Conservation (phyloP, 257 asterid species). For the Eucommia ulmoides region DNA sequence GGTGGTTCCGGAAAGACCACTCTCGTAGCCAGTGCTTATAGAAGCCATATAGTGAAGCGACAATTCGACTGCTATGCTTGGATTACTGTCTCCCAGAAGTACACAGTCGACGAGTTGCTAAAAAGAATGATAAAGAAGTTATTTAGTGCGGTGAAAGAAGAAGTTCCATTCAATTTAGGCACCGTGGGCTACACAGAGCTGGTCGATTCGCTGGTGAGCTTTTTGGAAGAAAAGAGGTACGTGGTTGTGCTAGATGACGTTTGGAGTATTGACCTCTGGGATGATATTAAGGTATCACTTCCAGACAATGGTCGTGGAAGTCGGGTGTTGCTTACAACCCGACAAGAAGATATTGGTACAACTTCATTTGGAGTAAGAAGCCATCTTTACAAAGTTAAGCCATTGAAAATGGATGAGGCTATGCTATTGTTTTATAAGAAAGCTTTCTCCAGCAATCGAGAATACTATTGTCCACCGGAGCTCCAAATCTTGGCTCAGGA, state of each 20-base stretch:
- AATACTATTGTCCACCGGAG: conserved; percentile 25
- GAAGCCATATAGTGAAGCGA: neutral
- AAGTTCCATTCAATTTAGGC: neutral
- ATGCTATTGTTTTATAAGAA: conserved; percentile 37
- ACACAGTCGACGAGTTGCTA: neutral
- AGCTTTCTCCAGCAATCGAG: conserved; percentile 22
- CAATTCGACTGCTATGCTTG: neutral
- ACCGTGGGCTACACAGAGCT: neutral
- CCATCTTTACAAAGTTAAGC: conserved; percentile 11
- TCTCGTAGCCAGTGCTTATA: neutral
- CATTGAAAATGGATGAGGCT: conserved; percentile 15
- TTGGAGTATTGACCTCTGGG: conserved; percentile 22
- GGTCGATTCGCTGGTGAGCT: neutral
- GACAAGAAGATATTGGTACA: conserved; percentile 19
- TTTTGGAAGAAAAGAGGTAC: conserved; percentile 17
- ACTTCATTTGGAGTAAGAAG: conserved; percentile 16
- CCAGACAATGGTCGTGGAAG: conserved; percentile 27
- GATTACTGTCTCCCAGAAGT: neutral
- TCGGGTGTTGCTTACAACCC: conserved; percentile 35
- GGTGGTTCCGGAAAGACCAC: neutral
- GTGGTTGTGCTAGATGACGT: conserved; percentile 39
- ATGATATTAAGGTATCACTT: conserved; percentile 18
- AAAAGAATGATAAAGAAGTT: neutral
- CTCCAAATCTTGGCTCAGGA: conserved; percentile 10
- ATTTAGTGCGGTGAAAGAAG: neutral